A percentile compares a stretch with the other conserved stretches of the same genome.
These are phyloP conservation scores for Plasmodium coatneyi DNA, from an alignment of 169 alveolate species.

Conservation along the genomic window DNA sequence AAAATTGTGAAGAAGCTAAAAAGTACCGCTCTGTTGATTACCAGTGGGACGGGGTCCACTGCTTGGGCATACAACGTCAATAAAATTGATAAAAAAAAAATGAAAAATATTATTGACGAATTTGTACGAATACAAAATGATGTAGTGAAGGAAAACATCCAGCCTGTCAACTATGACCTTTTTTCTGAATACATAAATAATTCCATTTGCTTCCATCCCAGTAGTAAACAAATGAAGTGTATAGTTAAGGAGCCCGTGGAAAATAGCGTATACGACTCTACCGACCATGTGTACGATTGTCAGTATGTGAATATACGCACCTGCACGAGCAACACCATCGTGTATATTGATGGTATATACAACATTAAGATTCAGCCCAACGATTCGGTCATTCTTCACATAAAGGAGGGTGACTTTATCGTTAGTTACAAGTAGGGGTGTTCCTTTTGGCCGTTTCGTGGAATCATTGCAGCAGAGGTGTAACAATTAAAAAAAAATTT, in stretches of 20 bases:
- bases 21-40: constrained; percentile 81
- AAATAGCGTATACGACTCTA: constrained; percentile 64
- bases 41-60: constrained; percentile 90
- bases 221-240: constrained; percentile 77
- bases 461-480: neutral
- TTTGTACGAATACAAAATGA: constrained; percentile 26
- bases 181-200: constrained; percentile 77
- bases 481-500: too few species aligned
- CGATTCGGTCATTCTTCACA: constrained; percentile 42
- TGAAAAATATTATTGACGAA: constrained; percentile 78
- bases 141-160: constrained; percentile 41
- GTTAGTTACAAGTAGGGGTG: constrained; percentile 29
- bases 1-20: constrained; percentile 77
- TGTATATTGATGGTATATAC: constrained; percentile 70
- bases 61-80: constrained; percentile 91
- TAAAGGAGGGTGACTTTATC: constrained; percentile 44
- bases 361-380: constrained; percentile 57
- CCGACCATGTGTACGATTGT: constrained; percentile 49
- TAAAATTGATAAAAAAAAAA: constrained; percentile 76
- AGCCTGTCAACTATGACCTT: constrained; percentile 65
- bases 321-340: constrained; percentile 67
- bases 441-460: neutral
- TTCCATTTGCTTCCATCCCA: constrained; percentile 79
- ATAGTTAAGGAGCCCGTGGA: constrained; percentile 82
- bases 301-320: constrained; percentile 40